Evolutionary conservation across 371 early-diverging fungal genomes (phyloP).

Genomic region (Funneliformis caledonium): DNA sequence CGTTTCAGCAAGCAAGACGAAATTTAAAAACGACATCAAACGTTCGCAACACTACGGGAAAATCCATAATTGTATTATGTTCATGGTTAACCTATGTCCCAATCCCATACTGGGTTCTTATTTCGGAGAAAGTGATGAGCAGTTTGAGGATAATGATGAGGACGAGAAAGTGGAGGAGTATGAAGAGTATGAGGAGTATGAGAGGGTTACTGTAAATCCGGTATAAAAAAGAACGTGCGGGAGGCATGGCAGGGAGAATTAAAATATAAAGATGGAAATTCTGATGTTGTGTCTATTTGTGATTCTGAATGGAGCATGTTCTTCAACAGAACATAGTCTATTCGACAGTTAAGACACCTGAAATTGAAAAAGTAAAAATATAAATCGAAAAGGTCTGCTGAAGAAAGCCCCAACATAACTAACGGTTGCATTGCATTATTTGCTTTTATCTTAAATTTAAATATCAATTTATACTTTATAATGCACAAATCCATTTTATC

Average conservation of each 20-base stretch:
- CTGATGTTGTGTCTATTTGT: neutral
- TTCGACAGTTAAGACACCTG: no score
- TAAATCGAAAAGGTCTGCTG: no score
- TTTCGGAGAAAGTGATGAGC: slow-evolving; percentile 15
- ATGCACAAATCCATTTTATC: no score
- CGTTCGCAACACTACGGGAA: neutral
- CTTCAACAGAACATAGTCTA: neutral
- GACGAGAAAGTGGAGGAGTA: neutral
- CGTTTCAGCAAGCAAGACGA: neutral
- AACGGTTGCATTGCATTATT: no score
- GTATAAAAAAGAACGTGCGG: neutral
- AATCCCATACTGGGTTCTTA: slow-evolving; percentile 5
- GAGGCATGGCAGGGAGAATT: slow-evolving; percentile 16
- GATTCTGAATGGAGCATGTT: slow-evolving; percentile 3
- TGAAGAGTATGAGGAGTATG: neutral
- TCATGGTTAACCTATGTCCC: slow-evolving; percentile 15
- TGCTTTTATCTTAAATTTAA: no score
- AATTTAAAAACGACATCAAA: slow-evolving; percentile 3
- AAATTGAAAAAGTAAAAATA: no score
- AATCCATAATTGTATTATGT: slow-evolving; percentile 11
- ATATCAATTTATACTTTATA: no score
- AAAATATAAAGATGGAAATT: neutral
- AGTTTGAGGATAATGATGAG: slow-evolving; percentile 5
- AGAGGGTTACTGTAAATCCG: neutral
- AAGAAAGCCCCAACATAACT: no score